Evolutionary conservation across 805 yeast species (phyloP).

Genomic region (Monosporozyma aquatica): DNA sequence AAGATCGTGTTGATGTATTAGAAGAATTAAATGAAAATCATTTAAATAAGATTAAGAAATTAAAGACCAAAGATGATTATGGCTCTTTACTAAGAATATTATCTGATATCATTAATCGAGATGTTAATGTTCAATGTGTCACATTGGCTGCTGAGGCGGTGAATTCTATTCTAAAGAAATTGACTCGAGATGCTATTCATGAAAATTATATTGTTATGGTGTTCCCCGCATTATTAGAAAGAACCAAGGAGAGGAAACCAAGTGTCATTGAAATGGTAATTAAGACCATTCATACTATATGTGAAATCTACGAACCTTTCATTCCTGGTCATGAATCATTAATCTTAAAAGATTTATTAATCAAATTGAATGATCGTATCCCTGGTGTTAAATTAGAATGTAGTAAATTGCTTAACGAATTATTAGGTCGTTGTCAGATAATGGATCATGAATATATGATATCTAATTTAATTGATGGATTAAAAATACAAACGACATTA

Average conservation of each 20-base stretch:
- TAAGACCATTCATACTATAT: constrained; percentile 56
- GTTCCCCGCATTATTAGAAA: constrained; percentile 58
- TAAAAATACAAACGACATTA: background rate
- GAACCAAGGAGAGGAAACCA: constrained; percentile 82
- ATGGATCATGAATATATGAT: background rate
- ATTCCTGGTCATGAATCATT: constrained; percentile 30
- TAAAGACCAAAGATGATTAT: constrained; percentile 44
- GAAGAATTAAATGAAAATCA: constrained; percentile 45
- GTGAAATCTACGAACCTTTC: constrained; percentile 38
- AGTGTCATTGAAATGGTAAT: constrained; percentile 66
- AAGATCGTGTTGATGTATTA: constrained; percentile 79
- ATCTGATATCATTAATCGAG: constrained; percentile 62
- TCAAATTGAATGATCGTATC: constrained; percentile 61
- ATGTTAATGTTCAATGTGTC: constrained; percentile 83
- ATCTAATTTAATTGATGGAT: constrained; percentile 1
- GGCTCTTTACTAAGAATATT: constrained; percentile 44
- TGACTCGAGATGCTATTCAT: constrained; percentile 43
- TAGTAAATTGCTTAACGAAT: constrained; percentile 53
- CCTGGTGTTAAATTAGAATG: constrained; percentile 74
- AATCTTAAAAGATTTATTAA: constrained; percentile 50
- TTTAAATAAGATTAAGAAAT: constrained; percentile 45
- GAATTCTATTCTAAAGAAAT: constrained; percentile 54
- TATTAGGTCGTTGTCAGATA: constrained; percentile 21
- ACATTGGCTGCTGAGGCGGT: constrained; percentile 61
- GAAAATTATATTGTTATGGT: constrained; percentile 41